A percentile compares a stretch with the other conserved stretches of the same genome.
These are phyloP conservation scores for Globisporangium emineosum DNA, from an alignment of 352 stramenopile genomes.

Conservation along the genomic window DNA sequence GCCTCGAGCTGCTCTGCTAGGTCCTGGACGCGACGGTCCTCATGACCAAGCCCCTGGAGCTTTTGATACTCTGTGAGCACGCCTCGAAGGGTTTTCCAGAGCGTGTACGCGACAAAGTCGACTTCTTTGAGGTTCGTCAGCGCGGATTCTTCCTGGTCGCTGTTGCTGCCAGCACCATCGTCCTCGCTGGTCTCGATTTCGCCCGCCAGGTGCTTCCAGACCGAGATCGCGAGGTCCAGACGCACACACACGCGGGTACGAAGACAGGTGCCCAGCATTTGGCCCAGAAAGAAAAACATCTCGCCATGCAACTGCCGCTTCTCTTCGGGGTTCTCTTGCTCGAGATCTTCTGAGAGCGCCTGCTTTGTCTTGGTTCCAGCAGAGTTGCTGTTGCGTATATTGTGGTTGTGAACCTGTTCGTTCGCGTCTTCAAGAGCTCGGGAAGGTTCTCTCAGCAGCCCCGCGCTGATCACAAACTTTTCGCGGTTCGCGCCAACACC, in stretches of 20 bases:
- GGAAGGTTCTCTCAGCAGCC: slow-evolving; percentile 17
- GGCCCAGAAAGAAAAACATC: slow-evolving; percentile 89
- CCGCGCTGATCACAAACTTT: slow-evolving; percentile 81
- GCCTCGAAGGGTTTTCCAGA: slow-evolving; percentile 43
- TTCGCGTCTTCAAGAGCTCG: background rate
- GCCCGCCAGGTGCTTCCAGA: slow-evolving; percentile 74
- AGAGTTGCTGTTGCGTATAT: background rate
- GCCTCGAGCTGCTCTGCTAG: slow-evolving; percentile 47
- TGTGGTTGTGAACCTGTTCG: background rate
- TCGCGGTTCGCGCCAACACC: slow-evolving; percentile 75
- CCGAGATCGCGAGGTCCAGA: slow-evolving; percentile 60
- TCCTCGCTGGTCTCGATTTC: slow-evolving; percentile 27
- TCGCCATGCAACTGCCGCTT: slow-evolving; percentile 65
- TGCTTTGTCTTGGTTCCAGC: background rate
- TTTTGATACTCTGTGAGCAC: slow-evolving; percentile 27
- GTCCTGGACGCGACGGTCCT: slow-evolving; percentile 7
- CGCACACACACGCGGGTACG: slow-evolving; percentile 76
- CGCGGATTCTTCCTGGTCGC: slow-evolving; percentile 23
- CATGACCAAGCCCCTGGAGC: background rate
- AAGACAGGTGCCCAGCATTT: slow-evolving; percentile 88
- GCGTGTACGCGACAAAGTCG: slow-evolving; percentile 54
- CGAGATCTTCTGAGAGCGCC: background rate
- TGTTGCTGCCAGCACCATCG: background rate
- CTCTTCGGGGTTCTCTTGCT: slow-evolving; percentile 37
- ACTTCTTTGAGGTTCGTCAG: slow-evolving; percentile 58